Conservation (phyloP, 495 filamentous ascomycete species). For the Rhypophila decipiens region DNA sequence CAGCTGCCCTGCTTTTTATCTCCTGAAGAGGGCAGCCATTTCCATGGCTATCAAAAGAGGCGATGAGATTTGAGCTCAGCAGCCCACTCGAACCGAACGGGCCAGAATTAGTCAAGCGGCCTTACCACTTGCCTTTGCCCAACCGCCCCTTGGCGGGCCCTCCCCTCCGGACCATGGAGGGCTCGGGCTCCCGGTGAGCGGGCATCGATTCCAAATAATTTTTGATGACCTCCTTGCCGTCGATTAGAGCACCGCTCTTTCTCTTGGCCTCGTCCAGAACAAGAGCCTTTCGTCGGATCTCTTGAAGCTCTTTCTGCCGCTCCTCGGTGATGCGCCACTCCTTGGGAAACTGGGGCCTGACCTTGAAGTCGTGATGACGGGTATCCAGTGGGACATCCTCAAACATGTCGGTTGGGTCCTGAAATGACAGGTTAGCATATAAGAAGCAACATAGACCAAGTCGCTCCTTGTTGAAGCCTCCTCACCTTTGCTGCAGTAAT, state of each 20-base stretch:
- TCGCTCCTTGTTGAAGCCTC: no score
- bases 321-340: conserved; percentile 72
- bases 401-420: conserved; percentile 72
- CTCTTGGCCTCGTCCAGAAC: conserved; percentile 40
- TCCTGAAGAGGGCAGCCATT: not conserved
- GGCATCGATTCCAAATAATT: conserved; percentile 20
- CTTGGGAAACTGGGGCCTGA: conserved; percentile 65
- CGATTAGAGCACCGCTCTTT: conserved; percentile 43
- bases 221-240: conserved; percentile 50
- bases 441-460: not conserved
- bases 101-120: not conserved
- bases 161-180: conserved; percentile 1
- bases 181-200: conserved; percentile 2
- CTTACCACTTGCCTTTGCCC: not conserved
- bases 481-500: conserved; percentile 66
- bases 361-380: conserved; percentile 72
- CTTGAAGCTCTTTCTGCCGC: conserved; percentile 58
- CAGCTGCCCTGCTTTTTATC: not conserved
- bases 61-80: no score
- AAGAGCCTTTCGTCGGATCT: conserved; percentile 44
- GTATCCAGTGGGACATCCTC: conserved; percentile 86
- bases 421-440: not conserved
- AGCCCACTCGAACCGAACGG: no score
- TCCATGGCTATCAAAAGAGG: no score
- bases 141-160: not conserved